These are phyloP conservation scores for Lentinula sp. DNA, from an alignment of 768 basidiomycete genomes.

Conservation along the genomic window DNA sequence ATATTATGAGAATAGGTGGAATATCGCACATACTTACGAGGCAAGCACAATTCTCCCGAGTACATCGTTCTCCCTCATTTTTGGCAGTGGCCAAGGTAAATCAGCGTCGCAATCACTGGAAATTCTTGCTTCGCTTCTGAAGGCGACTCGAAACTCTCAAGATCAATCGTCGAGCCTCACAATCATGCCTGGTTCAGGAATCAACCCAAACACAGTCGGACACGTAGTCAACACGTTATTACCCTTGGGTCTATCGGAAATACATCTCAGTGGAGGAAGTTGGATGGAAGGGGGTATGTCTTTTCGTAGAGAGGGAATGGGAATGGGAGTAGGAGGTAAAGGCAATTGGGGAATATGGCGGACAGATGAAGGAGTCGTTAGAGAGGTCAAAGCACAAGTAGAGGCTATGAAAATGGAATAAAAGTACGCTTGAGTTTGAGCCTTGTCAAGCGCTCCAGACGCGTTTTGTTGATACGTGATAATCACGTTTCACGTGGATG, in stretches of 20 bases:
- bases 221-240: constrained; percentile 43
- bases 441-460: constrained; percentile 41
- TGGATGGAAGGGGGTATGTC: constrained; percentile 54
- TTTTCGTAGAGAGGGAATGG: constrained; percentile 52
- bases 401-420: too few species aligned
- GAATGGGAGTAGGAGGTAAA: constrained; percentile 53
- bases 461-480: not conserved
- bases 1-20: constrained; percentile 51
- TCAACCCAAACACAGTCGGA: constrained; percentile 52
- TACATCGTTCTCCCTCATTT: not conserved
- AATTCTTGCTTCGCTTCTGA: constrained; percentile 33
- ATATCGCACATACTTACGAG: constrained; percentile 79
- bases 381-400: constrained; percentile 18
- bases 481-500: not conserved
- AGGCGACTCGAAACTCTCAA: constrained; percentile 26
- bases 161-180: constrained; percentile 32
- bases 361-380: constrained; percentile 39
- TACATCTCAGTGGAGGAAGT: constrained; percentile 69
- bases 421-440: not conserved
- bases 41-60: constrained; percentile 25
- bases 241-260: constrained; percentile 54
- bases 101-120: constrained; percentile 36
- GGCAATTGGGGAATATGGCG: constrained; percentile 68
- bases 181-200: constrained; percentile 74
- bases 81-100: constrained; percentile 44